Evolutionary conservation across 441 rosid species (phyloP).

Genomic region (Codiaeum variegatum): DNA sequence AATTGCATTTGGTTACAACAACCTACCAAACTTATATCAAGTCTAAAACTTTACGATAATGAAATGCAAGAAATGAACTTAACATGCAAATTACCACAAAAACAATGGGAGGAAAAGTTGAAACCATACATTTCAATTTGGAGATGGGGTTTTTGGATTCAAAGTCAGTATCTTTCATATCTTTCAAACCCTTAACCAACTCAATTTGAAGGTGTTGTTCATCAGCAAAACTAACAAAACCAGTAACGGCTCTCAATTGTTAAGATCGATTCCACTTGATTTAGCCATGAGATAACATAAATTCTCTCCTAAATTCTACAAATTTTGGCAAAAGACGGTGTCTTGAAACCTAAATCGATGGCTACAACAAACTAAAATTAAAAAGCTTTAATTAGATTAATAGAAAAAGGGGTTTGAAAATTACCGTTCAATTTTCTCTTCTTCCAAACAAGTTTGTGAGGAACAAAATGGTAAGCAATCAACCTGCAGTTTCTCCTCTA

Average conservation of each 20-base stretch:
- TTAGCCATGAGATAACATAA: slow-evolving; percentile 15
- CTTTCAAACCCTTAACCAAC: slow-evolving; percentile 1
- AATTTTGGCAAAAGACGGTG: slow-evolving; percentile 31
- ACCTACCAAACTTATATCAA: too few relatives aligned
- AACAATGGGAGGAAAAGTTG: slow-evolving; percentile 53
- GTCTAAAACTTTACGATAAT: not conserved
- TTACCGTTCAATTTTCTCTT: too few relatives aligned
- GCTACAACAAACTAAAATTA: slow-evolving; percentile 20
- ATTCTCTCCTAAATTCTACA: slow-evolving; percentile 23
- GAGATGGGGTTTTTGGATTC: slow-evolving; percentile 13
- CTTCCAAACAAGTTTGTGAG: too few relatives aligned
- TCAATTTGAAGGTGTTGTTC: slow-evolving; percentile 27
- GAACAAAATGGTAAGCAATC: too few relatives aligned
- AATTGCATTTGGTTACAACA: too few relatives aligned
- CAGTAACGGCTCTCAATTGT: slow-evolving; percentile 33
- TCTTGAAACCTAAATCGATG: slow-evolving; percentile 32
- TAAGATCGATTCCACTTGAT: slow-evolving; percentile 31
- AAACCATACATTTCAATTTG: slow-evolving; percentile 38
- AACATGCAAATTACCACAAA: slow-evolving; percentile 36
- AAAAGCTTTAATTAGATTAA: not conserved
- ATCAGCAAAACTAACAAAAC: slow-evolving; percentile 32
- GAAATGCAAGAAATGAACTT: not conserved
- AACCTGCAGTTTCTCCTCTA: too few relatives aligned
- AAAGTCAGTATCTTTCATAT: slow-evolving; percentile 15
- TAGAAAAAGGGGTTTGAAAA: too few relatives aligned